Conservation (phyloP, 75 land plant genomes). For the Selaginella tamariscina region DNA sequence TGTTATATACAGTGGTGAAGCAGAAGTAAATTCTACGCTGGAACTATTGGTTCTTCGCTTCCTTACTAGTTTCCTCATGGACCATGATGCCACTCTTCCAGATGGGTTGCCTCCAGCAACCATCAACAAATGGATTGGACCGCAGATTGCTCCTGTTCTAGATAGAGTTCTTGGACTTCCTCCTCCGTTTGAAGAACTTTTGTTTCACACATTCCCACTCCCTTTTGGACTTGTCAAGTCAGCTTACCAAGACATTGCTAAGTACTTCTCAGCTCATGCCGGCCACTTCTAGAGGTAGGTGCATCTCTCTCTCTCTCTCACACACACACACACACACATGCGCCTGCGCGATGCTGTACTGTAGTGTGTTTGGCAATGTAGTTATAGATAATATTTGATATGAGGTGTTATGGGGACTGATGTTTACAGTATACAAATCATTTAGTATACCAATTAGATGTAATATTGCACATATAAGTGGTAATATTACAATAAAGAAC, state of each 20-base stretch:
- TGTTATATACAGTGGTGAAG: no score
- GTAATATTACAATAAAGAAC: no score
- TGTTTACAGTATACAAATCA: no score
- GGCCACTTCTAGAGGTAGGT: no score
- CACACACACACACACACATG: no score
- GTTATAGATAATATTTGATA: no score
- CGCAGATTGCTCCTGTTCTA: constrained; percentile 29
- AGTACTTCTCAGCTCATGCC: constrained; percentile 35
- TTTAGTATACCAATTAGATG: no score
- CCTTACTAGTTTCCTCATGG: constrained; percentile 21
- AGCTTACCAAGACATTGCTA: constrained; percentile 35
- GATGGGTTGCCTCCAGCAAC: not conserved
- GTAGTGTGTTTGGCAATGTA: no score
- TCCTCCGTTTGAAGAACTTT: constrained; percentile 17
- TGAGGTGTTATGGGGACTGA: no score
- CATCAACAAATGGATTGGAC: constrained; percentile 26
- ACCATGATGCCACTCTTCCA: constrained; percentile 17
- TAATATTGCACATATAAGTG: no score
- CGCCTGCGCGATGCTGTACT: no score
- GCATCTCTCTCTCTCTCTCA: no score
- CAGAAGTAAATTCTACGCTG: constrained; percentile 16
- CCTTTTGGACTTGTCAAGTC: constrained; percentile 23
- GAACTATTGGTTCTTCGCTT: constrained; percentile 20
- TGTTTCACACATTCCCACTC: constrained; percentile 31
- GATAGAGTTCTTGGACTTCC: constrained; percentile 27